These are phyloP conservation scores for Pythium angustatum DNA, from an alignment of 352 stramenopile genomes.

Conservation along the genomic window DNA sequence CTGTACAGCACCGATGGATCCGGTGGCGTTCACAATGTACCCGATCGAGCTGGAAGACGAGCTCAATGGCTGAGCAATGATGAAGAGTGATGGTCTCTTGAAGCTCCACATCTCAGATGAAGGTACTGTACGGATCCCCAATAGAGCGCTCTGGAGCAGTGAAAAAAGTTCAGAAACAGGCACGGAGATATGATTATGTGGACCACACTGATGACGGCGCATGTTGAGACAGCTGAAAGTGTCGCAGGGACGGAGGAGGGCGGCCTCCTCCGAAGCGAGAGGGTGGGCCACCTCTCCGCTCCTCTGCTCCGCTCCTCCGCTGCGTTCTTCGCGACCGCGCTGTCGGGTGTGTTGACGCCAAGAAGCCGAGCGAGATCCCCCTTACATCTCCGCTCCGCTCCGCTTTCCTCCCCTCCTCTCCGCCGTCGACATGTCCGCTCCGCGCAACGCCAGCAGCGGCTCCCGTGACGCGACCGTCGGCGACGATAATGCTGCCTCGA, in stretches of 20 bases:
- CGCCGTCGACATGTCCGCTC: neutral
- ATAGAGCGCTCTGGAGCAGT: constrained; percentile 4
- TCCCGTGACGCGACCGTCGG: neutral
- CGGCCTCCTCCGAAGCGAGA: neutral
- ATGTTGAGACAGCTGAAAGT: constrained; percentile 10
- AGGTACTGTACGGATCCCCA: neutral
- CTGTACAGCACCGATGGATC: neutral
- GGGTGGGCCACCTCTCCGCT: neutral
- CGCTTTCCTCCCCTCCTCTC: neutral
- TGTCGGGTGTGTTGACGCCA: no score
- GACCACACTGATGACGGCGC: neutral
- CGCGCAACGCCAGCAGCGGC: neutral
- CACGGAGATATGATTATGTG: neutral
- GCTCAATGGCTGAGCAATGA: constrained; percentile 12
- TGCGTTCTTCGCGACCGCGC: no score
- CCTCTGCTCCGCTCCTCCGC: no score
- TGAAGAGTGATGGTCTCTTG: constrained; percentile 14
- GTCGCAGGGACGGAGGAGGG: neutral
- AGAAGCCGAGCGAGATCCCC: no score
- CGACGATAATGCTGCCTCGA: constrained; percentile 9
- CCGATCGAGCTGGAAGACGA: constrained; percentile 23
- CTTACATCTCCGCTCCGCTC: no score
- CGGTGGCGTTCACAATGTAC: constrained; percentile 8
- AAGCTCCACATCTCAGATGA: constrained; percentile 1
- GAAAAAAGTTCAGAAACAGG: constrained; percentile 15